Percentiles rank a stretch among this genome's conserved stretches.
Evolutionary conservation across 192 early-diverging fungal genomes (phyloP).

Genomic region (Gaertneriomyces semiglobifer): DNA sequence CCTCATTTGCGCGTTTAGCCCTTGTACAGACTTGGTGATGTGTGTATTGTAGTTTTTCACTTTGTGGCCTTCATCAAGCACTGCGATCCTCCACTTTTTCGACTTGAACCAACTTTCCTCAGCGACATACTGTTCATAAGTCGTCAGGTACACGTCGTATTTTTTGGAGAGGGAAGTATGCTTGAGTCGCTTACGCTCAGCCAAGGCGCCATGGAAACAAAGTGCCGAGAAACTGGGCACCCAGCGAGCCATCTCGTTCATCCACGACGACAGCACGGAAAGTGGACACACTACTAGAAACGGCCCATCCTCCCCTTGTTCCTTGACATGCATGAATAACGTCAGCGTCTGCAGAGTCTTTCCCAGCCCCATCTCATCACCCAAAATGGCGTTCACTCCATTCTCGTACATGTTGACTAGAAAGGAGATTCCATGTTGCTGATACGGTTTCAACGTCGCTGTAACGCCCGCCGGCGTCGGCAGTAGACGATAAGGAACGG

Average conservation of each 20-base stretch:
- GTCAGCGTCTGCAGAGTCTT: slow-evolving; percentile 92
- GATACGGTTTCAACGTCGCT: slow-evolving; percentile 65
- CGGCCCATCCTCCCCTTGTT: slow-evolving; percentile 74
- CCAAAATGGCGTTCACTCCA: slow-evolving; percentile 92
- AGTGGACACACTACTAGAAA: slow-evolving; percentile 86
- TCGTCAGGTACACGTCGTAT: slow-evolving; percentile 44
- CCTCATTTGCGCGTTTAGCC: slow-evolving; percentile 74
- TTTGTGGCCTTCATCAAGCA: slow-evolving; percentile 94
- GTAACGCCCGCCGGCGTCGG: slow-evolving; percentile 16
- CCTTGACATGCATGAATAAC: slow-evolving; percentile 75
- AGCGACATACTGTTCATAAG: slow-evolving; percentile 44
- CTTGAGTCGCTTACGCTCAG: slow-evolving; percentile 39
- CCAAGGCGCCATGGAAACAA: slow-evolving; percentile 61
- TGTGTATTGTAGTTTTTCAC: slow-evolving; percentile 94
- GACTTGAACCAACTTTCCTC: slow-evolving; percentile 33
- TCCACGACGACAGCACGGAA: slow-evolving; percentile 88
- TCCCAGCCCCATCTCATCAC: slow-evolving; percentile 53
- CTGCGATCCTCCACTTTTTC: slow-evolving; percentile 77
- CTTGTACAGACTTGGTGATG: slow-evolving; percentile 76
- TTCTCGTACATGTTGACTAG: slow-evolving; percentile 88
- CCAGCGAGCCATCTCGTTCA: slow-evolving; percentile 62
- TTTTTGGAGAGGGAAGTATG: slow-evolving; percentile 17
- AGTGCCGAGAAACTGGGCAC: slow-evolving; percentile 52
- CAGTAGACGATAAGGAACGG: slow-evolving; percentile 6
- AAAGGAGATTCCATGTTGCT: slow-evolving; percentile 82